A percentile compares a stretch with the other conserved stretches of the same genome.
Evolutionary conservation across 768 basidiomycete species (phyloP).

Genomic region (Candolleomyces aberdarensis): DNA sequence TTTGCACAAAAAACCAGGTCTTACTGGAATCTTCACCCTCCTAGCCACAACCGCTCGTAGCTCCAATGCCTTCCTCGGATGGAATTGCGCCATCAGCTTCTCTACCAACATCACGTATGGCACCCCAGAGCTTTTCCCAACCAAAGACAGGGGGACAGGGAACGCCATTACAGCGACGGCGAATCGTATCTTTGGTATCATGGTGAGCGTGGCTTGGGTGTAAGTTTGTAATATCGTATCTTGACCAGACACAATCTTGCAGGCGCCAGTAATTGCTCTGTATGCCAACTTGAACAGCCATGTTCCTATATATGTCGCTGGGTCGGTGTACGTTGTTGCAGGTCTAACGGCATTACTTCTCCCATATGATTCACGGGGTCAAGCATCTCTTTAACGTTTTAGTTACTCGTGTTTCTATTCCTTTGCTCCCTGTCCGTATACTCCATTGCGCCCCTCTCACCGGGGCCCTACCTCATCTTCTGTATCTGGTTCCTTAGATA

Average conservation of each 20-base stretch:
- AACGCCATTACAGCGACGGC: slow-evolving; percentile 64
- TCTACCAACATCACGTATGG: slow-evolving; percentile 67
- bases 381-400: slow-evolving; percentile 50
- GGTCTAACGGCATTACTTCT: slow-evolving; percentile 56
- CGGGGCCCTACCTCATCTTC: no score
- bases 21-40: slow-evolving; percentile 75
- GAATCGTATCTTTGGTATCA: slow-evolving; percentile 66
- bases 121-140: slow-evolving; percentile 68
- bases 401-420: no score
- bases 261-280: slow-evolving; percentile 70
- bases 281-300: slow-evolving; percentile 62
- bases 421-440: no score
- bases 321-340: slow-evolving; percentile 58
- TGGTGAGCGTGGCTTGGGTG: slow-evolving; percentile 39
- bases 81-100: slow-evolving; percentile 78
- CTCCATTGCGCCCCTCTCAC: no score
- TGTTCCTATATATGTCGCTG: slow-evolving; percentile 70
- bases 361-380: slow-evolving; percentile 70
- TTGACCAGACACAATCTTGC: no score
- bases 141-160: slow-evolving; percentile 72
- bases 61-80: slow-evolving; percentile 66
- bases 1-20: slow-evolving; percentile 32
- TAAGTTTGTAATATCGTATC: neutral
- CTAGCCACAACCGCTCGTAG: slow-evolving; percentile 68
- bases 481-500: no score